Conservation (phyloP, 306 rosid species). For the Vigna unguiculata region DNA sequence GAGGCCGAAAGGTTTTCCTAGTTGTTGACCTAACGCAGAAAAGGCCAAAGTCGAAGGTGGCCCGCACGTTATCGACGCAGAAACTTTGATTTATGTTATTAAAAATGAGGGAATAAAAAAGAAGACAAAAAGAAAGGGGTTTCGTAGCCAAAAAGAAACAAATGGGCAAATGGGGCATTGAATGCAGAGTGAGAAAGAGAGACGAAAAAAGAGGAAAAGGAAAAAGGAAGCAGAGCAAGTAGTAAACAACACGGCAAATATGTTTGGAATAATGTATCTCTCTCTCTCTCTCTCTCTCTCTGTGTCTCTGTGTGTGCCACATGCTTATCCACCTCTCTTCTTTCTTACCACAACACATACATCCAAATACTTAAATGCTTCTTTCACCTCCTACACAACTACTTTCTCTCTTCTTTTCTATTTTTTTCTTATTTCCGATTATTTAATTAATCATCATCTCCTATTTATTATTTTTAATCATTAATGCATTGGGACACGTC, state of each 20-base stretch:
- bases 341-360: constrained; percentile 48
- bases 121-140: constrained; percentile 31
- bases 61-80: constrained; percentile 54
- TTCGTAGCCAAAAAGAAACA: constrained; percentile 37
- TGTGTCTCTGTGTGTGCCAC: constrained; percentile 59
- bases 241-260: constrained; percentile 64
- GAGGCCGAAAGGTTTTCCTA: constrained; percentile 63
- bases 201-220: constrained; percentile 7
- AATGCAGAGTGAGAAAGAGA: background rate
- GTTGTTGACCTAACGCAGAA: constrained; percentile 77
- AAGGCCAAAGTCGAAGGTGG: constrained; percentile 68
- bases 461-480: background rate
- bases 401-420: background rate
- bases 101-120: background rate
- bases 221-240: constrained; percentile 35
- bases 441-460: too few species aligned
- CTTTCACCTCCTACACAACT: too few species aligned
- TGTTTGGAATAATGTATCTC: constrained; percentile 47
- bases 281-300: too few species aligned
- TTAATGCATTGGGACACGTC: background rate
- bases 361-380: constrained; percentile 58
- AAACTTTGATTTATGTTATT: constrained; percentile 1
- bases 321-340: constrained; percentile 61
- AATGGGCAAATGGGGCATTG: constrained; percentile 40
- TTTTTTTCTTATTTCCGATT: too few species aligned